Evolutionary conservation across 306 rosid genomes (phyloP).

Genomic region (Citrullus amarus): DNA sequence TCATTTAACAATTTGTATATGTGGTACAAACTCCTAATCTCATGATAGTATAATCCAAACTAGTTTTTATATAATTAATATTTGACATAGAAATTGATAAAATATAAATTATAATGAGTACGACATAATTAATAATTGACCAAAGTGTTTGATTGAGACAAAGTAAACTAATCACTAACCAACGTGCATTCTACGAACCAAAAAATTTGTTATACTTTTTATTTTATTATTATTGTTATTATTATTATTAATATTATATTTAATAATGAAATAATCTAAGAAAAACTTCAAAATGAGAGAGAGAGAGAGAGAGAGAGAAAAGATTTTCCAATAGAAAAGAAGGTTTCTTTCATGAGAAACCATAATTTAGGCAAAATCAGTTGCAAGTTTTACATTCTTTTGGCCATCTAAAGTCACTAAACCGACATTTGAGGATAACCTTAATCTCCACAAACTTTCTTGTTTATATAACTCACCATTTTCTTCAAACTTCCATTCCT

Average conservation of each 20-base stretch:
- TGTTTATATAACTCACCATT: conserved; percentile 16
- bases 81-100: no score
- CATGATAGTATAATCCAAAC: no score
- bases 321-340: neutral
- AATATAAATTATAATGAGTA: no score
- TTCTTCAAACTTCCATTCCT: conserved; percentile 6
- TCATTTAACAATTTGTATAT: no score
- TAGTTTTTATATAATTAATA: no score
- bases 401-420: conserved; percentile 8
- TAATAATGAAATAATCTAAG: no score
- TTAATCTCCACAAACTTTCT: neutral
- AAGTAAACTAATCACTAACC: no score
- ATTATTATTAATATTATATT: no score
- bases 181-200: neutral
- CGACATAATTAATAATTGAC: no score
- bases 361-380: conserved; percentile 4
- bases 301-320: neutral
- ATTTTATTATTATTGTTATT: no score
- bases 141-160: no score
- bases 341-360: conserved; percentile 8
- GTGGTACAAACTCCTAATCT: no score
- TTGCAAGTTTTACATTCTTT: conserved; percentile 7
- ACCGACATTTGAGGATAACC: conserved; percentile 36
- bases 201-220: neutral
- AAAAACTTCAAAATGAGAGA: neutral